Evolutionary conservation across 23 red algal species (phyloP).

Genomic region (Gracilaria caudata): DNA sequence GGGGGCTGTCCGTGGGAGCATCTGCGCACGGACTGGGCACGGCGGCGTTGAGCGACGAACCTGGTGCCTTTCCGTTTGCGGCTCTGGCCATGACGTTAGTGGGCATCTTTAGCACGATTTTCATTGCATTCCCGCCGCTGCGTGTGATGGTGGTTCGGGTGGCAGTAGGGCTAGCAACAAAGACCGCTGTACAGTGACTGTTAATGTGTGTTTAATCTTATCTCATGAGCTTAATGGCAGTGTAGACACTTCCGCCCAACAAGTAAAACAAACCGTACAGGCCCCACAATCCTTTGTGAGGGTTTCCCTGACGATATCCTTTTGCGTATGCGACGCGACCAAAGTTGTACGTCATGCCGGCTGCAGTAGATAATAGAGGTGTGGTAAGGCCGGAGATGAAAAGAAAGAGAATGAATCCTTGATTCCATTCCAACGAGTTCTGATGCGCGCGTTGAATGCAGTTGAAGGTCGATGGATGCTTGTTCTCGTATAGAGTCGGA

Average conservation of each 20-base stretch:
- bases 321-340: slow-evolving; percentile 78
- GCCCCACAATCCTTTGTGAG: slow-evolving; percentile 80
- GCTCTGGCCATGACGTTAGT: slow-evolving; percentile 95
- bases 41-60: slow-evolving; percentile 85
- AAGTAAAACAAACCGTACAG: slow-evolving; percentile 79
- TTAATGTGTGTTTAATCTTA: not conserved
- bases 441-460: slow-evolving; percentile 86
- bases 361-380: slow-evolving; percentile 60
- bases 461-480: slow-evolving; percentile 72
- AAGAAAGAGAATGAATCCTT: slow-evolving; percentile 70
- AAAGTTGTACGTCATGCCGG: slow-evolving; percentile 78
- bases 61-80: slow-evolving; percentile 89
- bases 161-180: slow-evolving; percentile 47
- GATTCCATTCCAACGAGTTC: slow-evolving; percentile 79
- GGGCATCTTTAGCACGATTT: slow-evolving; percentile 78
- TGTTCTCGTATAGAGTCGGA: slow-evolving; percentile 84
- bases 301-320: slow-evolving; percentile 79
- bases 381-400: slow-evolving; percentile 67
- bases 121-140: slow-evolving; percentile 66
- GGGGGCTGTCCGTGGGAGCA: slow-evolving; percentile 72
- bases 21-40: slow-evolving; percentile 95
- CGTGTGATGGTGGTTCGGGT: slow-evolving; percentile 65
- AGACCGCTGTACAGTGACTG: slow-evolving; percentile 11
- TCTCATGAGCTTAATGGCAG: slow-evolving; percentile 47
- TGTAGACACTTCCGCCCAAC: slow-evolving; percentile 51